A percentile compares a stretch with the other conserved stretches of the same genome.
Evolutionary conservation across 2,329 filamentous ascomycete species (phyloP).

Genomic region (Pseudogymnoascus sp.): DNA sequence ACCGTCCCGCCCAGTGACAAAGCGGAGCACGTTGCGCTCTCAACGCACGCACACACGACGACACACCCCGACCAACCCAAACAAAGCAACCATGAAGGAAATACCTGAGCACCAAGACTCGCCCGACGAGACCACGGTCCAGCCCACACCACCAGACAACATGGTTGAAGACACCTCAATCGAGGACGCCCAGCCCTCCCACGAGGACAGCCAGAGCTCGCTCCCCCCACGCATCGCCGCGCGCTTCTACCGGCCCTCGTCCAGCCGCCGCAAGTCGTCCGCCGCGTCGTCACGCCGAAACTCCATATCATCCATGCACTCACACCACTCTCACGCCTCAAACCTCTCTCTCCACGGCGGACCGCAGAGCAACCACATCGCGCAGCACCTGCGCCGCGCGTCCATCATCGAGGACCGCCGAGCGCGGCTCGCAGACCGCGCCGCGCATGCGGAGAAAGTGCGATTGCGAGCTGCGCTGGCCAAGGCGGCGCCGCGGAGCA

Average conservation of each 20-base stretch:
- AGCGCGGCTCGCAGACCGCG: slow-evolving; percentile 70
- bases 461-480: slow-evolving; percentile 66
- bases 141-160: not conserved
- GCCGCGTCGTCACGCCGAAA: slow-evolving; percentile 73
- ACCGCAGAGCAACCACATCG: slow-evolving; percentile 70
- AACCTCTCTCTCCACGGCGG: slow-evolving; percentile 40
- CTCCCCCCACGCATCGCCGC: slow-evolving; percentile 72
- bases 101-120: slow-evolving; percentile 2
- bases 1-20: not conserved
- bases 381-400: slow-evolving; percentile 70
- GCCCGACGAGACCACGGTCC: not conserved
- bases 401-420: slow-evolving; percentile 77
- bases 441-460: slow-evolving; percentile 77
- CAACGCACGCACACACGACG: not conserved
- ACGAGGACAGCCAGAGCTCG: slow-evolving; percentile 29
- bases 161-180: not conserved
- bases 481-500: slow-evolving; percentile 60
- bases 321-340: slow-evolving; percentile 28
- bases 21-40: not conserved
- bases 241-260: slow-evolving; percentile 64
- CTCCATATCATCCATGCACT: slow-evolving; percentile 66
- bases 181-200: not conserved
- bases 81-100: not conserved
- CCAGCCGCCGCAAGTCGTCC: slow-evolving; percentile 64
- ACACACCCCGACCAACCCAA: not conserved